phyloP scores from a whole-genome alignment of 2,329 filamentous ascomycete species.

The Xylariales sp. region DNA sequence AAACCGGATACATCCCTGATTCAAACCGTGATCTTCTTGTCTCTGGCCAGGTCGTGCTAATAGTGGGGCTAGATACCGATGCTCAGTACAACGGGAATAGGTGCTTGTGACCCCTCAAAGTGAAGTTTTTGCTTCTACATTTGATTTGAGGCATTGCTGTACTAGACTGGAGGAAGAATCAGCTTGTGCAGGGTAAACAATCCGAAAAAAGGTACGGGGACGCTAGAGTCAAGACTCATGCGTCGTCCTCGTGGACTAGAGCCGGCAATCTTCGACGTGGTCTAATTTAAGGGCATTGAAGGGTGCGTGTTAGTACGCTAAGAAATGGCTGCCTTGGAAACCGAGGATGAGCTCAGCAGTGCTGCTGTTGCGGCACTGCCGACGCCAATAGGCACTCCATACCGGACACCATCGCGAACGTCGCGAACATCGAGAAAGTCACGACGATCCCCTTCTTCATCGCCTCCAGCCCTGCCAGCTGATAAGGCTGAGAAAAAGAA shows the following conservation, averaged over 20 bases:
- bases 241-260: slow-evolving; percentile 34
- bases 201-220: slow-evolving; percentile 12
- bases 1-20: slow-evolving; percentile 38
- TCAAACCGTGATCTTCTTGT: slow-evolving; percentile 36
- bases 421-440: slow-evolving; percentile 70
- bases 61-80: slow-evolving; percentile 44
- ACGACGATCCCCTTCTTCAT: slow-evolving; percentile 73
- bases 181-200: neutral
- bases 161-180: slow-evolving; percentile 17
- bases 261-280: slow-evolving; percentile 35
- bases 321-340: slow-evolving; percentile 69
- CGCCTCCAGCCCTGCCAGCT: slow-evolving; percentile 59
- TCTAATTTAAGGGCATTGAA: slow-evolving; percentile 12
- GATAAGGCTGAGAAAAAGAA: slow-evolving; percentile 58
- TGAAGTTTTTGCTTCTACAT: slow-evolving; percentile 33
- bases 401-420: slow-evolving; percentile 75
- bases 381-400: slow-evolving; percentile 77
- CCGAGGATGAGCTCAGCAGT: slow-evolving; percentile 70
- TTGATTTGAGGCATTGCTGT: neutral
- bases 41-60: slow-evolving; percentile 34
- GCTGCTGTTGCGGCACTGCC: slow-evolving; percentile 71
- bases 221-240: slow-evolving; percentile 27
- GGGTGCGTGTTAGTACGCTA: slow-evolving; percentile 15
- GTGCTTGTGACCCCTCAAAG: slow-evolving; percentile 39
- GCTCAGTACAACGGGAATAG: slow-evolving; percentile 36